Conservation (phyloP, 2,329 filamentous ascomycete genomes). For the Cercospora sp. region DNA sequence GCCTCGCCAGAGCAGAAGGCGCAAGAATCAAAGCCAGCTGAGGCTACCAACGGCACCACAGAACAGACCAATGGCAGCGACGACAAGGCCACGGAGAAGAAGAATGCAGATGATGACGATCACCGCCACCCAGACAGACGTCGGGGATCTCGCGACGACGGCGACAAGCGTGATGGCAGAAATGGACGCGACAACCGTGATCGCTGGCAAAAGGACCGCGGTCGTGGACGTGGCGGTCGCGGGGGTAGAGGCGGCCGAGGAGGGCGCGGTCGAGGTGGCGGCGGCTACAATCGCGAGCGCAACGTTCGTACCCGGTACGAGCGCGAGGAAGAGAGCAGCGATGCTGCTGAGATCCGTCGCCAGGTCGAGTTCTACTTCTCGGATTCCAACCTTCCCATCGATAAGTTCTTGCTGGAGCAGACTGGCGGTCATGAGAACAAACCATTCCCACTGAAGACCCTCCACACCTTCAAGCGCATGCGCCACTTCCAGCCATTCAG, state of each 20-base stretch:
- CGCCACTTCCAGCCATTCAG: conserved; percentile 85
- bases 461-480: conserved; percentile 94
- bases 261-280: conserved; percentile 17
- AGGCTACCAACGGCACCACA: conserved; percentile 23
- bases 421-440: conserved; percentile 79
- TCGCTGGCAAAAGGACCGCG: conserved; percentile 16
- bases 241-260: conserved; percentile 21
- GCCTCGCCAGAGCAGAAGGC: conserved; percentile 23
- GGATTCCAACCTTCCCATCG: conserved; percentile 82
- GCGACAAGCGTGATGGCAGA: conserved; percentile 26
- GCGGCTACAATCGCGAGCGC: conserved; percentile 20
- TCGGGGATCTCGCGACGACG: conserved; percentile 9
- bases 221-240: conserved; percentile 20
- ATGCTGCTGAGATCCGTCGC: conserved; percentile 77
- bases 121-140: conserved; percentile 23
- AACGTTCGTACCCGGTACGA: conserved; percentile 36
- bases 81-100: conserved; percentile 20
- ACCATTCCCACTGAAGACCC: conserved; percentile 72
- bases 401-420: conserved; percentile 80
- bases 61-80: conserved; percentile 22
- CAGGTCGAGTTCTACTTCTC: conserved; percentile 98
- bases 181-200: conserved; percentile 22
- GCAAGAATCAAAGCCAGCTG: conserved; percentile 21
- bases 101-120: conserved; percentile 23
- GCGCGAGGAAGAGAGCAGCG: conserved; percentile 67